Percentiles rank a stretch among this genome's conserved stretches.
phyloP scores from a whole-genome alignment of 192 early-diverging fungal genomes.

The Entomortierella chlamydospora region DNA sequence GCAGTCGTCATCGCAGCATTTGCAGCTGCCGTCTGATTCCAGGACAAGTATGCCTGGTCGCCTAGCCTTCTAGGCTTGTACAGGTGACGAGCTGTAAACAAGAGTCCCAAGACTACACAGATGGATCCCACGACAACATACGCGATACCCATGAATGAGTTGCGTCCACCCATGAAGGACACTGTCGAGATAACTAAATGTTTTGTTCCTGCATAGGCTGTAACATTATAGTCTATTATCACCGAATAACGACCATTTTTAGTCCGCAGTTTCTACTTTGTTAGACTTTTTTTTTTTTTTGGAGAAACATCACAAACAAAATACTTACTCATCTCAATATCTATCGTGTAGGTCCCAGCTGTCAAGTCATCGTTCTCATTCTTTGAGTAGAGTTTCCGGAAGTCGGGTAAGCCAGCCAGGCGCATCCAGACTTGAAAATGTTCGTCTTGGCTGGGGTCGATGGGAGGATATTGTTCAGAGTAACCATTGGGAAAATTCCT shows the following conservation, averaged over 20 bases:
- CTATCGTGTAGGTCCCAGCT: conserved; percentile 78
- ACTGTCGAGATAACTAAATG: conserved; percentile 93
- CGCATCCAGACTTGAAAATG: conserved; percentile 99
- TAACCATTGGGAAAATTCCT: conserved; percentile 67
- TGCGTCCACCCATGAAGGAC: conserved; percentile 96
- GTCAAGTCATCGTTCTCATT: conserved; percentile 71
- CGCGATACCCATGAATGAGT: conserved; percentile 94
- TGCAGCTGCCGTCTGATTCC: conserved; percentile 73
- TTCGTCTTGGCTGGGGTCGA: conserved; percentile 76
- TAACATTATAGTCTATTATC: conserved; percentile 83
- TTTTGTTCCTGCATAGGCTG: conserved; percentile 93
- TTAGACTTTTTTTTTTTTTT: too few relatives aligned
- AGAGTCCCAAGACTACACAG: conserved; percentile 88
- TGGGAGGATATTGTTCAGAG: conserved; percentile 62
- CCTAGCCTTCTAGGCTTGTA: conserved; percentile 96
- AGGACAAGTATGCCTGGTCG: conserved; percentile 96
- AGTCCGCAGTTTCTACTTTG: not conserved
- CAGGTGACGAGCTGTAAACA: conserved; percentile 92
- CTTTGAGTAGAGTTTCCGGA: conserved; percentile 94
- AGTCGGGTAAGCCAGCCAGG: conserved; percentile 93
- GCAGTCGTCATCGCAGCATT: conserved; percentile 33
- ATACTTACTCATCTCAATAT: conserved; percentile 79
- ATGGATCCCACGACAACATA: conserved; percentile 95
- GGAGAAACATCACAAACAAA: not conserved
- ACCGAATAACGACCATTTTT: not conserved